phyloP scores from a whole-genome alignment of 2,329 filamentous ascomycete genomes.

The Fusarium pilosicola region DNA sequence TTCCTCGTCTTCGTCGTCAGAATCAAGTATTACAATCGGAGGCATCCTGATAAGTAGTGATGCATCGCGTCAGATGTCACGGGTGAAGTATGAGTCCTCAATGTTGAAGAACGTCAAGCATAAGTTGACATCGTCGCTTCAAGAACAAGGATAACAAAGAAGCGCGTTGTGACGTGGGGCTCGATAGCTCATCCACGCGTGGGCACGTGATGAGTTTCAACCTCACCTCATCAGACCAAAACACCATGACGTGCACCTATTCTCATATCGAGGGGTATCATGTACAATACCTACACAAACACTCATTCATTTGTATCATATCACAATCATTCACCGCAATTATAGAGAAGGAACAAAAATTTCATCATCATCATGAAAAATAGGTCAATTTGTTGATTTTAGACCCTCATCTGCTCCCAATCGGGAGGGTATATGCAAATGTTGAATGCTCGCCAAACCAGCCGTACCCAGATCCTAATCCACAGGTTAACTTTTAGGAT shows the following conservation, averaged over 20 bases:
- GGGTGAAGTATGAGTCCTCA: not conserved
- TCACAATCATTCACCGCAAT: not conserved
- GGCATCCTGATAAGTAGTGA: conserved; percentile 31
- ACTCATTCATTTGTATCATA: not conserved
- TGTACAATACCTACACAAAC: not conserved
- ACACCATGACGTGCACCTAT: not conserved
- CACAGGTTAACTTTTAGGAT: conserved; percentile 50
- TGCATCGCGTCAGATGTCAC: conserved; percentile 6
- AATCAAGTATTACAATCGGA: conserved; percentile 51
- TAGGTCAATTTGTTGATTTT: conserved; percentile 46
- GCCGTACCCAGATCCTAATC: conserved; percentile 46
- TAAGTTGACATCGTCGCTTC: conserved; percentile 9
- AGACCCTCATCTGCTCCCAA: conserved; percentile 46
- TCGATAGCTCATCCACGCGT: conserved; percentile 20
- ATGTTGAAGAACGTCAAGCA: not conserved
- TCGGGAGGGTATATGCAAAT: conserved; percentile 51
- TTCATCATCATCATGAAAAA: conserved; percentile 42
- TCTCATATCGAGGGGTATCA: too few relatives aligned
- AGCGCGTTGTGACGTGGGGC: conserved; percentile 31
- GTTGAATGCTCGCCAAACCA: conserved; percentile 53
- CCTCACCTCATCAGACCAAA: not conserved
- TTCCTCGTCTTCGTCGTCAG: conserved; percentile 53
- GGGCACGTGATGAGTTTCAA: conserved; percentile 29
- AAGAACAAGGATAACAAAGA: not conserved
- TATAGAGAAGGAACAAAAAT: not conserved